Conservation (phyloP, 768 basidiomycete genomes). For the Lenzites betulinus region DNA sequence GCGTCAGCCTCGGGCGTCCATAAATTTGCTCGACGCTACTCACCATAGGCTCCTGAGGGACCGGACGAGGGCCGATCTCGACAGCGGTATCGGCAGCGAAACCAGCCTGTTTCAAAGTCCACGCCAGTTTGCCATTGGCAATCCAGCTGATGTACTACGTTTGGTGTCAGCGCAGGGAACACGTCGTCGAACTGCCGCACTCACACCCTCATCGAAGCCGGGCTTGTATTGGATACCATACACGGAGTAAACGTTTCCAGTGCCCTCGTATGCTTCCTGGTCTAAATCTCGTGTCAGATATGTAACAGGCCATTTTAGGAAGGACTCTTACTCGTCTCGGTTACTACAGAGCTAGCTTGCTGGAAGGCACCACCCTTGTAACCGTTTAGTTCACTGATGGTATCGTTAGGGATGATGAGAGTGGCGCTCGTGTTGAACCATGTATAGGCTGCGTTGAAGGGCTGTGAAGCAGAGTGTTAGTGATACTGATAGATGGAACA, state of each 20-base stretch:
- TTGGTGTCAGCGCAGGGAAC: neutral
- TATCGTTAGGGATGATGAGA: constrained; percentile 55
- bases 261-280: constrained; percentile 67
- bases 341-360: constrained; percentile 57
- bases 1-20: neutral
- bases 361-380: constrained; percentile 82
- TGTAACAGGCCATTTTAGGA: neutral
- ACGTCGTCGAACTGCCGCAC: constrained; percentile 55
- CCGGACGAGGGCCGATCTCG: constrained; percentile 66
- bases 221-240: constrained; percentile 87
- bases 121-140: constrained; percentile 57
- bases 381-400: constrained; percentile 54
- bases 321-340: constrained; percentile 38
- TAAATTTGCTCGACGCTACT: constrained; percentile 25
- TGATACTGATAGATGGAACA: neutral
- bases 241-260: constrained; percentile 56
- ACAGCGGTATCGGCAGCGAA: constrained; percentile 57
- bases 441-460: constrained; percentile 72
- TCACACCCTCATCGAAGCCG: constrained; percentile 59
- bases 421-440: constrained; percentile 71
- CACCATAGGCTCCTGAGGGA: constrained; percentile 87
- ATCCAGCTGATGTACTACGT: constrained; percentile 82
- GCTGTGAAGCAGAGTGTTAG: constrained; percentile 44
- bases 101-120: constrained; percentile 70
- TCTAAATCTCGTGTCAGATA: constrained; percentile 40